A percentile compares a stretch with the other conserved stretches of the same genome.
Evolutionary conservation across 148 eudicot genomes (phyloP).

Genomic region (Vaccinium corymbosum): DNA sequence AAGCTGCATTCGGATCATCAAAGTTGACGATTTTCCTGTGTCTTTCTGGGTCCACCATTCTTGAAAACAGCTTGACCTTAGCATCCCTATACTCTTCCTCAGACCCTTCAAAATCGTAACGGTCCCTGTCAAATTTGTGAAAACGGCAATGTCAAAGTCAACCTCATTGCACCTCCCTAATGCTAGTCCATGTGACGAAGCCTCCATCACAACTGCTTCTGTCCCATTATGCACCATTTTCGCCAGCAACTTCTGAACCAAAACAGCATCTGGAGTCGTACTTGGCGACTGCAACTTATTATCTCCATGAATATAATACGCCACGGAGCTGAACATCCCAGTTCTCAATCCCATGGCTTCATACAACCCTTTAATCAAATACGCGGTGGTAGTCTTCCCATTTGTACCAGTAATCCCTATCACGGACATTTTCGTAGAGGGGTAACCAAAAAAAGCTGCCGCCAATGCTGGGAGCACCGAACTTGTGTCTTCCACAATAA

Average conservation of each 20-base stretch:
- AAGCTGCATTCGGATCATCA: conserved; percentile 78
- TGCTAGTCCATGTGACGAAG: conserved; percentile 62
- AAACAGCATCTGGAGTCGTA: conserved; percentile 61
- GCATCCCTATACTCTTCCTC: conserved; percentile 74
- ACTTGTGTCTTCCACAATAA: conserved; percentile 80
- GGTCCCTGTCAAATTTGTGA: conserved; percentile 68
- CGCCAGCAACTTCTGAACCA: conserved; percentile 89
- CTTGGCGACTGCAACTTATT: conserved; percentile 64
- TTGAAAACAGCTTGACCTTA: conserved; percentile 61
- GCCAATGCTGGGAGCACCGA: conserved; percentile 68
- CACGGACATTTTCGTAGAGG: conserved; percentile 73
- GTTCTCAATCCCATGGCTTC: conserved; percentile 98
- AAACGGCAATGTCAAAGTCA: conserved; percentile 94
- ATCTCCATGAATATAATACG: conserved; percentile 75
- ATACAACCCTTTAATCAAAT: conserved; percentile 77
- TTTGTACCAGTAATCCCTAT: conserved; percentile 83
- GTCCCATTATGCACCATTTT: conserved; percentile 94
- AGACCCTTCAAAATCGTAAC: conserved; percentile 56
- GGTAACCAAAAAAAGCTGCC: conserved; percentile 76
- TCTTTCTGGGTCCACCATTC: conserved; percentile 92
- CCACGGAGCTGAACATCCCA: conserved; percentile 91
- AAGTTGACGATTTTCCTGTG: conserved; percentile 88
- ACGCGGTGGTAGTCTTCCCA: conserved; percentile 77
- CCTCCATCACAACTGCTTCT: conserved; percentile 92
- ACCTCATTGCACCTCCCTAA: conserved; percentile 74